These are phyloP conservation scores for Rhodomyrtus psidioides DNA, from an alignment of 441 rosid genomes.

Conservation along the genomic window DNA sequence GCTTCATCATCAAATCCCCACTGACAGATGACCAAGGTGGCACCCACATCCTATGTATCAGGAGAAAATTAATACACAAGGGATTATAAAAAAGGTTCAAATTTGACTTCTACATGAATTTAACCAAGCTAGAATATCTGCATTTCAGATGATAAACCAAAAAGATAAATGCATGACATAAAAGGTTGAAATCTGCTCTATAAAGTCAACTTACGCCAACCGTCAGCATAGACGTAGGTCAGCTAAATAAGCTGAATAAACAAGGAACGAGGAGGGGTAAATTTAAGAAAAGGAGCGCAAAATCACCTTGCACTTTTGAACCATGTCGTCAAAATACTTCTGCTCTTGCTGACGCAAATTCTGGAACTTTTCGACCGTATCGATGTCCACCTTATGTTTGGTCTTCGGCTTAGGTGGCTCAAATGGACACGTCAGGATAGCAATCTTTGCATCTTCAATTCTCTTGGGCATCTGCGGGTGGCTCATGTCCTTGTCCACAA, in stretches of 20 bases:
- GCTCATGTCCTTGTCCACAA: constrained; percentile 93
- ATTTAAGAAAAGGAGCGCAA: background rate
- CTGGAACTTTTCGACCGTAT: constrained; percentile 92
- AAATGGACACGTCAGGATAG: constrained; percentile 93
- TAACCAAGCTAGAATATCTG: background rate
- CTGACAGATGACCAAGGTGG: constrained; percentile 94
- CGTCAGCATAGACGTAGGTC: background rate
- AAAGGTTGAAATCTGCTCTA: background rate
- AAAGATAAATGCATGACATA: background rate
- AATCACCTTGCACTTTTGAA: constrained; percentile 88
- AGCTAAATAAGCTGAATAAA: background rate
- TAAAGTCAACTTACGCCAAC: background rate
- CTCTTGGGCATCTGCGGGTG: constrained; percentile 97
- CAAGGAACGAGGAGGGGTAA: background rate
- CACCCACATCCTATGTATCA: constrained; percentile 80
- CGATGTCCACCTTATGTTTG: constrained; percentile 98
- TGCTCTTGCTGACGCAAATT: constrained; percentile 83
- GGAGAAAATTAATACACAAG: background rate
- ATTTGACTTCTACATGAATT: background rate
- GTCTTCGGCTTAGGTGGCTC: constrained; percentile 99
- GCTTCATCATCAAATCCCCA: constrained; percentile 99
- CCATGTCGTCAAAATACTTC: constrained; percentile 97
- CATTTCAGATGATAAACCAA: background rate
- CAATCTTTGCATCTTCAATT: constrained; percentile 91
- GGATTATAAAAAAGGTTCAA: background rate